Percentiles rank a stretch among this genome's conserved stretches.
Conservation (phyloP, 768 basidiomycete genomes). For the Rhodotorula paludigena region DNA sequence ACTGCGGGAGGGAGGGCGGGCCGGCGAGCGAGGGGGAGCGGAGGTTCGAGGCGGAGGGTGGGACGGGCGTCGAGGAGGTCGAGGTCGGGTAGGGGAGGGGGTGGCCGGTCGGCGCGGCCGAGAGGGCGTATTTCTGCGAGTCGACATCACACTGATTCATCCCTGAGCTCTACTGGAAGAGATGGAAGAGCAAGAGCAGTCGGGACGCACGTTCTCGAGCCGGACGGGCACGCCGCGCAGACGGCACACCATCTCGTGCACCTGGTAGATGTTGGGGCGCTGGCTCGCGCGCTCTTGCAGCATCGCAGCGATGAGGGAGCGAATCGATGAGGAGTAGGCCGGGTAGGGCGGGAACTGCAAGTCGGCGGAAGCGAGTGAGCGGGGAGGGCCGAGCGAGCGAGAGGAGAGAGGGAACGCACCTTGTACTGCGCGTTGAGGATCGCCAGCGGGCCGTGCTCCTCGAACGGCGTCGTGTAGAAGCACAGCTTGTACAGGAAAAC, state of each 20-base stretch:
- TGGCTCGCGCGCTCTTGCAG: conserved; percentile 81
- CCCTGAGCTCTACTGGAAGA: no score
- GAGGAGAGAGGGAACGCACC: conserved; percentile 58
- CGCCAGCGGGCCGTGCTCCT: conserved; percentile 92
- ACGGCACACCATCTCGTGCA: conserved; percentile 73
- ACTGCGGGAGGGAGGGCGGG: not conserved
- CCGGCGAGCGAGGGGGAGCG: not conserved
- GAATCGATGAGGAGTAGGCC: conserved; percentile 42
- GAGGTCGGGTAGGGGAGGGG: not conserved
- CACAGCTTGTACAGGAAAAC: conserved; percentile 96
- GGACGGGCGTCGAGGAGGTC: not conserved
- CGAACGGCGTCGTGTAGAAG: conserved; percentile 98
- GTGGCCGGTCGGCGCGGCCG: not conserved
- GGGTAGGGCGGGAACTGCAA: conserved; percentile 31
- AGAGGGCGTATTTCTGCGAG: conserved; percentile 29
- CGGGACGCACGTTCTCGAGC: conserved; percentile 32
- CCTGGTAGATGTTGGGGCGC: conserved; percentile 80
- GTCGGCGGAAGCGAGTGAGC: no score
- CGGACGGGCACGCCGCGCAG: conserved; percentile 64
- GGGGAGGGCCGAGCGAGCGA: not conserved
- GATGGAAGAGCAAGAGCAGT: not conserved
- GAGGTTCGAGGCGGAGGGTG: not conserved
- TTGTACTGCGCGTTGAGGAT: conserved; percentile 95
- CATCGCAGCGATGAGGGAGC: conserved; percentile 62
- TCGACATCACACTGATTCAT: no score